These are phyloP conservation scores for Colletotrichum sidae DNA, from an alignment of 2,329 filamentous ascomycete genomes.

Conservation along the genomic window DNA sequence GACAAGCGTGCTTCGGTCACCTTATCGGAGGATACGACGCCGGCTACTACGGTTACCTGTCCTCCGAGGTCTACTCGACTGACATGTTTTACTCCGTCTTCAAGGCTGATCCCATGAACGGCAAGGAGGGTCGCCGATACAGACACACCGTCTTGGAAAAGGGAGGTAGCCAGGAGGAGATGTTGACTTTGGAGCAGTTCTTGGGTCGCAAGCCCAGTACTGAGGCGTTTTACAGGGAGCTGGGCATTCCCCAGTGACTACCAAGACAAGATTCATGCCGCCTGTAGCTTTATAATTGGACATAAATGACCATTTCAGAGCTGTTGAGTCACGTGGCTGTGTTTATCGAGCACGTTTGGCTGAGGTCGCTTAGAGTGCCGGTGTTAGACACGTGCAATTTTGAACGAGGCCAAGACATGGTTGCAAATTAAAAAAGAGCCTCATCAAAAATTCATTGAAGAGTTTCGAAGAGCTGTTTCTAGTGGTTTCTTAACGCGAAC, in stretches of 20 bases:
- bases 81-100: conserved; percentile 91
- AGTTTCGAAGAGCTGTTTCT: too few relatives aligned
- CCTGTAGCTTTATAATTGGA: too few relatives aligned
- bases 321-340: too few relatives aligned
- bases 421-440: too few relatives aligned
- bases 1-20: conserved; percentile 84
- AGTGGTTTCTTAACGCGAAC: too few relatives aligned
- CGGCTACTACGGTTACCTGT: conserved; percentile 82
- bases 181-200: conserved; percentile 83
- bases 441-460: too few relatives aligned
- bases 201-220: conserved; percentile 80
- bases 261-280: neutral
- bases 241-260: conserved; percentile 60
- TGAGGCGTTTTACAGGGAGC: conserved; percentile 83
- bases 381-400: too few relatives aligned
- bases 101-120: conserved; percentile 82
- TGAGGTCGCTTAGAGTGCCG: too few relatives aligned
- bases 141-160: conserved; percentile 82
- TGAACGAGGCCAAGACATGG: too few relatives aligned
- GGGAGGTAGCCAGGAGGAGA: conserved; percentile 83
- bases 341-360: too few relatives aligned
- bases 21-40: conserved; percentile 88
- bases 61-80: conserved; percentile 82
- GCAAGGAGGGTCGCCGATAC: conserved; percentile 78
- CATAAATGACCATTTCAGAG: too few relatives aligned